Base-by-base conservation (phyloP, 331 rosid species). In the Malus hybrid region DNA sequence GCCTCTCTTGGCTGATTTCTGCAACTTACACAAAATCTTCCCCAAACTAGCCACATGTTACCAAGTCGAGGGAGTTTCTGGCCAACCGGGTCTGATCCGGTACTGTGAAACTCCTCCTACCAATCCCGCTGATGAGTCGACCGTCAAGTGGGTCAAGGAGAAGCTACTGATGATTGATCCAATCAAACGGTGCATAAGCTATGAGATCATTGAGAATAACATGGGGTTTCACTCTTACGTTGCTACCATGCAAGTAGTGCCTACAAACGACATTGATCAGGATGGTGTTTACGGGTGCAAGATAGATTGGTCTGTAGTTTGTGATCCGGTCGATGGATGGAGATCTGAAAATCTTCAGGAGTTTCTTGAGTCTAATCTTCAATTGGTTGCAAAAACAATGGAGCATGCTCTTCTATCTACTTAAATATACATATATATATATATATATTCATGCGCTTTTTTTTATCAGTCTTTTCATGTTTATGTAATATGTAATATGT, bases 271-370 rank as follows among this genome's bases (percentile, higher is more conserved):
- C 64, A 59, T 10, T 59, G 14, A 22, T 14, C 78, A 29, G 6
- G 83, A 31, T 18, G 80, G 3, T 2, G 28, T 7, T 18, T 5
- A 9, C 16, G 74, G 83, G 67, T 75, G 79, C 83, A 77, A 77
- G 87, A 82, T 93, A 6, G 79, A 86, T 31, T 88, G 94, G 97
- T 80, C 80, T 0, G 89, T 90, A 65, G 83, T 82, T 5, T 12
- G 84, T 70, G 93, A 88, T 61, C 93, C 94, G 0, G 32, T 79
- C 6, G 82, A 88, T 54, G 89, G 89, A 6, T 78, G 84, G 93
- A 78, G 16, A 12, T 33, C 69, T 24, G 83, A 88, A 34, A 84
- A 69, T 60, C 27, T 89, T 16, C n/a, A 20, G 4, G 56, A 80
- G 42, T 72, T 65, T n/a, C 6, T 83, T 12, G 73, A 90, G 2